Evolutionary conservation across 768 basidiomycete species (phyloP).

Genomic region (Naganishia onofrii): DNA sequence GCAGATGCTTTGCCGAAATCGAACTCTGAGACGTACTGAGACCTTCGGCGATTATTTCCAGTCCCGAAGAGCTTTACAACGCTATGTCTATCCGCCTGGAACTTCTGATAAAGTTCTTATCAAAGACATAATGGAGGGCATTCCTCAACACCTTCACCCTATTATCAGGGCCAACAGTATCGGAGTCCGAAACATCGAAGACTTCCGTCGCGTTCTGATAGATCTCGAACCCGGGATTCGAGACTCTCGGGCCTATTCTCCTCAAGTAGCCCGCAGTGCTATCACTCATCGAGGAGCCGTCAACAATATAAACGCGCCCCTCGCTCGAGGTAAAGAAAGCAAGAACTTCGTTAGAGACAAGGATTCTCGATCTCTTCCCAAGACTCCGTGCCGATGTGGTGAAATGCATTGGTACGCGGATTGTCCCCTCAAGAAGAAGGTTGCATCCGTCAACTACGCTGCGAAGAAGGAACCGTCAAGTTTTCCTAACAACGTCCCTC

Average conservation of each 20-base stretch:
- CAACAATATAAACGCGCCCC: neutral
- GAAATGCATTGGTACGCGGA: neutral
- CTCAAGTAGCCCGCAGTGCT: neutral
- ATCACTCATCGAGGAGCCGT: neutral
- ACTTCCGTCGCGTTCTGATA: conserved; percentile 21
- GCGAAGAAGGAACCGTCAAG: neutral
- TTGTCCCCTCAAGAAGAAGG: neutral
- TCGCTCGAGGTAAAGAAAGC: neutral
- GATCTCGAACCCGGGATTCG: conserved; percentile 22
- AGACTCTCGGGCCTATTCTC: neutral
- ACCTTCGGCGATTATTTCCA: conserved; percentile 22
- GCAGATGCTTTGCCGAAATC: neutral
- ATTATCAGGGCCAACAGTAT: conserved; percentile 11
- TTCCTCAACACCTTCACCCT: conserved; percentile 1
- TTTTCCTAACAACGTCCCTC: neutral
- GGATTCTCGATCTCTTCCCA: neutral
- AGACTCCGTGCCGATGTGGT: neutral
- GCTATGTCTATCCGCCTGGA: conserved; percentile 7
- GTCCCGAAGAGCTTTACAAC: conserved; percentile 5
- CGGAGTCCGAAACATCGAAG: neutral
- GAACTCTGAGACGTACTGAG: neutral
- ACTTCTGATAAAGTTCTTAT: conserved; percentile 5
- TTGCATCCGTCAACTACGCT: neutral
- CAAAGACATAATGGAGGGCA: conserved; percentile 18
- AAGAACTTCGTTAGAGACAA: neutral